Evolutionary conservation across 2,329 filamentous ascomycete species (phyloP).

Genomic region (Fusarium hainanense): DNA sequence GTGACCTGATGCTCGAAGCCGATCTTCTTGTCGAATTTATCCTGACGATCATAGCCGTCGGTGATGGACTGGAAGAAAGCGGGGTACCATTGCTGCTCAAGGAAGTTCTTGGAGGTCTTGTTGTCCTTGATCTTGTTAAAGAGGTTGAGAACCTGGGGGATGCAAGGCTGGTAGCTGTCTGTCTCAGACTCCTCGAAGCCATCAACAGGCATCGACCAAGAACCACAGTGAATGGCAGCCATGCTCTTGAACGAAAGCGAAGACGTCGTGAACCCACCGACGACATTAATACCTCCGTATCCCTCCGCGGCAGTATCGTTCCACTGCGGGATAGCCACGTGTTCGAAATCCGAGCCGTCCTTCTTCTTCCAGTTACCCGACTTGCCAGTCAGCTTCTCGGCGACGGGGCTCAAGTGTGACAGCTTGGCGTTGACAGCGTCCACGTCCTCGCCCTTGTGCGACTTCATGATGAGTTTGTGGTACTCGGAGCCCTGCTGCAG

Average conservation of each 20-base stretch:
- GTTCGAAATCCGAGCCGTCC: slow-evolving; percentile 45
- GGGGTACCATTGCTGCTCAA: slow-evolving; percentile 49
- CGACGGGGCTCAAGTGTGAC: slow-evolving; percentile 33
- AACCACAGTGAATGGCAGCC: slow-evolving; percentile 56
- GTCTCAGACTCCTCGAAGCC: slow-evolving; percentile 56
- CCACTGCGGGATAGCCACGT: slow-evolving; percentile 45
- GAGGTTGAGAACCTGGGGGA: slow-evolving; percentile 52
- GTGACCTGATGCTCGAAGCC: slow-evolving; percentile 49
- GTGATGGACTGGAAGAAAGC: slow-evolving; percentile 53
- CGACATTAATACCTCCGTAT: slow-evolving; percentile 55
- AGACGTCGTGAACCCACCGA: slow-evolving; percentile 54
- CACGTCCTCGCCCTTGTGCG: slow-evolving; percentile 43
- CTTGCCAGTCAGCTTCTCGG: slow-evolving; percentile 38
- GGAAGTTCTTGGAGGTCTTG: slow-evolving; percentile 35
- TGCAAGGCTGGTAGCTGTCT: slow-evolving; percentile 57
- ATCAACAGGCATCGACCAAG: slow-evolving; percentile 53
- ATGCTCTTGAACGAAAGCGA: slow-evolving; percentile 59
- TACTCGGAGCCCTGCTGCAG: slow-evolving; percentile 55
- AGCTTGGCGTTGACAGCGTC: slow-evolving; percentile 45
- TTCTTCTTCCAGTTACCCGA: slow-evolving; percentile 36
- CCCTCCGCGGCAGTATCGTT: slow-evolving; percentile 31
- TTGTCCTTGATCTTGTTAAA: slow-evolving; percentile 48
- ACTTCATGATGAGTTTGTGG: slow-evolving; percentile 49
- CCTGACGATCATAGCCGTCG: slow-evolving; percentile 51
- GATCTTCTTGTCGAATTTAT: slow-evolving; percentile 48